Conservation (phyloP, 352 stramenopile genomes). For the Globisporangium yorkense region DNA sequence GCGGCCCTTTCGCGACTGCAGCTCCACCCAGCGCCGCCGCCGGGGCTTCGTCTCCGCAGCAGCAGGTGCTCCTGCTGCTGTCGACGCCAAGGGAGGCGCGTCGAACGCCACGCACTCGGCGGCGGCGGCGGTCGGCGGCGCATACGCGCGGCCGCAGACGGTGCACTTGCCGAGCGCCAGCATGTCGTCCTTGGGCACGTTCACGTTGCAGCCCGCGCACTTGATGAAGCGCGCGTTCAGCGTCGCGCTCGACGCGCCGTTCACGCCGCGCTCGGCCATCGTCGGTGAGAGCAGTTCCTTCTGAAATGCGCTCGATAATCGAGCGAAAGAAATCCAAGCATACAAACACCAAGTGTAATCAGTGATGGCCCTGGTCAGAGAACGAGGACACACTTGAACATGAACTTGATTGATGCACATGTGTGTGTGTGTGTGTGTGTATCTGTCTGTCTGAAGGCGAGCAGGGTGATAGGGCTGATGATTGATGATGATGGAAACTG, state of each 20-base stretch:
- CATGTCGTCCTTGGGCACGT: slow-evolving; percentile 78
- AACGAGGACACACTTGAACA: no score
- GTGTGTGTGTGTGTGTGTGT: no score
- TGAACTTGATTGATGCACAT: no score
- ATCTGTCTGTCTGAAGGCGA: no score
- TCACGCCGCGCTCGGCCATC: slow-evolving; percentile 41
- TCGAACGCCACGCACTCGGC: slow-evolving; percentile 40
- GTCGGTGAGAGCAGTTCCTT: neutral
- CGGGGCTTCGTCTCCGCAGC: slow-evolving; percentile 12
- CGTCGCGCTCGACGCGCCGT: slow-evolving; percentile 44
- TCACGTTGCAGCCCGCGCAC: slow-evolving; percentile 64
- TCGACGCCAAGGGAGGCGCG: neutral
- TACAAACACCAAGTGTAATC: no score
- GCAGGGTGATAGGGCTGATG: no score
- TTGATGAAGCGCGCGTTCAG: slow-evolving; percentile 81
- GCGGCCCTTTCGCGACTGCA: slow-evolving; percentile 55
- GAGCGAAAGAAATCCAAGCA: no score
- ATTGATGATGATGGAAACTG: no score
- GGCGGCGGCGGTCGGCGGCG: slow-evolving; percentile 20
- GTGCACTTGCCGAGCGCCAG: slow-evolving; percentile 52
- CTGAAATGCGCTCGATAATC: neutral
- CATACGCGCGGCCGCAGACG: slow-evolving; percentile 42
- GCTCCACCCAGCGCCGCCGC: slow-evolving; percentile 54
- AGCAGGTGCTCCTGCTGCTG: neutral
- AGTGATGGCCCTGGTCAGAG: no score